Conservation (phyloP, 371 early-diverging fungal species). For the Mucor indicus region DNA sequence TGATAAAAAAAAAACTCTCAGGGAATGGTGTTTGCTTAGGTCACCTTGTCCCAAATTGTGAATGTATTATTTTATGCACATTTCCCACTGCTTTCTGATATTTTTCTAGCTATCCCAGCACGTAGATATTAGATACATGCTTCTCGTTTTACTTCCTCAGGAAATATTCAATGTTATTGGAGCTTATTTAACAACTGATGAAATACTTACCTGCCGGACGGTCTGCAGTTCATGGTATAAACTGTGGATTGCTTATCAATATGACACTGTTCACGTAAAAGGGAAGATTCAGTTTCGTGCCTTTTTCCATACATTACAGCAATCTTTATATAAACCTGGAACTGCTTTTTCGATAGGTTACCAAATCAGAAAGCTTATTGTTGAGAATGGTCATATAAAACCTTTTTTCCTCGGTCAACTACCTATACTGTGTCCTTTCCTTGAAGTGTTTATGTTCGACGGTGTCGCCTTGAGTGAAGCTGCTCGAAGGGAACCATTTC, state of each 20-base stretch:
- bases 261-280: background rate
- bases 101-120: too few relatives aligned
- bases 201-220: background rate
- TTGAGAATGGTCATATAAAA: slow-evolving; percentile 7
- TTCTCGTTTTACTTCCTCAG: background rate
- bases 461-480: slow-evolving; percentile 1
- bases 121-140: too few relatives aligned
- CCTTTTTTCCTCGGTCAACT: slow-evolving; percentile 3
- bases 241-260: background rate
- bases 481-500: background rate
- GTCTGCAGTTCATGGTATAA: slow-evolving; percentile 2
- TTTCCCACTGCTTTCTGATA: too few relatives aligned
- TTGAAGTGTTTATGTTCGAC: slow-evolving; percentile 7
- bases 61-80: too few relatives aligned
- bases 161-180: background rate
- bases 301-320: background rate
- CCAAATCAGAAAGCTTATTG: slow-evolving; percentile 3
- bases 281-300: background rate
- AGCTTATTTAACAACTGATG: background rate
- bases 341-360: background rate
- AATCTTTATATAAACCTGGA: background rate
- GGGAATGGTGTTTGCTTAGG: too few relatives aligned
- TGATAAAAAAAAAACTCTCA: too few relatives aligned
- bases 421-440: slow-evolving; percentile 3
- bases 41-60: too few relatives aligned